Evolutionary conservation across 176 grass and related monocot genomes (phyloP), one percentile per base, ranked within the genome.

Genomic region (Rhynchospora pubera): DNA sequence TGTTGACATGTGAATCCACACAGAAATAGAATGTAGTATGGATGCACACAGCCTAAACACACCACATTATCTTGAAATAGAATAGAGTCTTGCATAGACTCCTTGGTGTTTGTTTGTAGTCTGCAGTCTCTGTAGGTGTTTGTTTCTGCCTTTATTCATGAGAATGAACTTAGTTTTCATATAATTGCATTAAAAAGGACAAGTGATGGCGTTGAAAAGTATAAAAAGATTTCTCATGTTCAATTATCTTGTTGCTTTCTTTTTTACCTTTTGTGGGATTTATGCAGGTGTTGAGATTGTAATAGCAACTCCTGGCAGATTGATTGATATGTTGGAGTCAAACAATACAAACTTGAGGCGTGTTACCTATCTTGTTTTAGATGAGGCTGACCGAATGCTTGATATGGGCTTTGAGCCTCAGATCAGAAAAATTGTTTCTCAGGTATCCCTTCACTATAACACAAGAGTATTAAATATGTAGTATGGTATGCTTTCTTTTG

Each of bases 341-440:
- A 92, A 96, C 79, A 86, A 93, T 85, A 96, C 97, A 86, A 99
- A 99, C 74, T 87, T 99, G 78, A 89, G 93, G 74, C 87, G 97
- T 74, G 87, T 99, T 30, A 99, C 97, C 65, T 99, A 96, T 86
- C 93, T 99, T 77, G 97, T 99, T 88, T 91, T 99, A 87, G 93
- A 99, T 56, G 97, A 99, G 81, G 97, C 97, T 26, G 93, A 93
- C 67, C 89, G 93, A 44, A 99, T 99, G 97, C 86, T 99, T 66
- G 97, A 96, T 84, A 99, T 99, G 97, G 97, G 97, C 19, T 99
- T 99, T 77, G 97, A 99, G 77, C 97, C 93, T 85, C 93, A 99
- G 61, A 99, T 99, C 42, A 90, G 94, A 88, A 99, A 99, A 91
- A 93, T 99, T 84, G 89, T 99, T 86, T 95, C 92, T 48, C 93